Conservation (phyloP, 495 filamentous ascomycete species). For the Talaromyces trachyspermus region DNA sequence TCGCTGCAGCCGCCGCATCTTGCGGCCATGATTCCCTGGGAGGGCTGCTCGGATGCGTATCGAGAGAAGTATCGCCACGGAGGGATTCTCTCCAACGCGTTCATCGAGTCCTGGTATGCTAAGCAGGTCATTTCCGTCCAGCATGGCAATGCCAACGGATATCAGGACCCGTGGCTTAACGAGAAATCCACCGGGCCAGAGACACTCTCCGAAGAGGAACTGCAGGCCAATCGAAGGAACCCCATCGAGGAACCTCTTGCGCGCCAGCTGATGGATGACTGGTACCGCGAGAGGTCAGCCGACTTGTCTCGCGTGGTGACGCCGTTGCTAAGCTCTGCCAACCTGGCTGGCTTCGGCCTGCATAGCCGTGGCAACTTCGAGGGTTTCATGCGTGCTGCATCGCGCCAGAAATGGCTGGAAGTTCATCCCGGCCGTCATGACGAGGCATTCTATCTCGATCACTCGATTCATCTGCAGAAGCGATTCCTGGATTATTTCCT, state of each 20-base stretch:
- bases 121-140: constrained; percentile 47
- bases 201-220: no score
- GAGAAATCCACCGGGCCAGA: neutral
- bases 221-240: no score
- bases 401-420: neutral
- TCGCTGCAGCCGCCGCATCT: constrained; percentile 43
- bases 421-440: neutral
- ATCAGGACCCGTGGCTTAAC: neutral
- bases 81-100: constrained; percentile 47
- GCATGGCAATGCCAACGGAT: constrained; percentile 34
- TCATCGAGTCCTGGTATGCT: constrained; percentile 50
- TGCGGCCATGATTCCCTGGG: constrained; percentile 47
- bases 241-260: no score
- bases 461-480: neutral
- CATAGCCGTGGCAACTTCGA: neutral
- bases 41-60: constrained; percentile 49
- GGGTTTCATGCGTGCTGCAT: neutral
- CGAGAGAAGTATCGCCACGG: constrained; percentile 46
- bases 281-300: neutral
- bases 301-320: neutral
- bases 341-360: neutral
- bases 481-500: neutral
- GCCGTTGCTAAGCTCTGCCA: neutral
- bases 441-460: neutral
- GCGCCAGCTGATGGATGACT: neutral